Evolutionary conservation across 2,329 filamentous ascomycete genomes (phyloP).

Genomic region (Neofusicoccum kwambonambiense): DNA sequence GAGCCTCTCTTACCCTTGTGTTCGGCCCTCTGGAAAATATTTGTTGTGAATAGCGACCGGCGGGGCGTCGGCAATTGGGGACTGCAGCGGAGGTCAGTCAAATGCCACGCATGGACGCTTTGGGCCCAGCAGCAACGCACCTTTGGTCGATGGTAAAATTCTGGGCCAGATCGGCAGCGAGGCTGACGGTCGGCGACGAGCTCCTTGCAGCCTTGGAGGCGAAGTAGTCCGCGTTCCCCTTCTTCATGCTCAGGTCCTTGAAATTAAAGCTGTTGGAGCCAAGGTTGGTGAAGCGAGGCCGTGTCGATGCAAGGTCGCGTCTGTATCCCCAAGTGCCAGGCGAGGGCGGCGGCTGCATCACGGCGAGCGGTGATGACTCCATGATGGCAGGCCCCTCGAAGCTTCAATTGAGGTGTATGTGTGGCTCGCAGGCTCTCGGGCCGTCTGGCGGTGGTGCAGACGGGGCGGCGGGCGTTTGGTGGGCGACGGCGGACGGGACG

Average conservation of each 20-base stretch:
- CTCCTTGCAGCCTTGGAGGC: slow-evolving; percentile 72
- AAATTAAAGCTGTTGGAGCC: slow-evolving; percentile 72
- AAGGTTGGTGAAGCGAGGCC: slow-evolving; percentile 53
- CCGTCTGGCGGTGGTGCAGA: slow-evolving; percentile 2
- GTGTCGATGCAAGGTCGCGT: slow-evolving; percentile 55
- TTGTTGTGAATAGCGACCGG: slow-evolving; percentile 77
- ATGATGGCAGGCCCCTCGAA: slow-evolving; percentile 8
- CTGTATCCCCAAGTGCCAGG: slow-evolving; percentile 63
- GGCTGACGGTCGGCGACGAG: slow-evolving; percentile 85
- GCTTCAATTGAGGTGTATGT: slow-evolving; percentile 14
- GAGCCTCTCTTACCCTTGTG: slow-evolving; percentile 55
- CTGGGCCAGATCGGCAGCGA: slow-evolving; percentile 91
- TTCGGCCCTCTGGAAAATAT: slow-evolving; percentile 61
- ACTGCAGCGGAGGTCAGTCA: slow-evolving; percentile 55
- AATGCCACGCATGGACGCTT: slow-evolving; percentile 22
- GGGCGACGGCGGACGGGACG: background rate
- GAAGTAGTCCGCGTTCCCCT: slow-evolving; percentile 76
- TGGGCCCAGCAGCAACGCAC: slow-evolving; percentile 52
- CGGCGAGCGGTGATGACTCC: slow-evolving; percentile 85
- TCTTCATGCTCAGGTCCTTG: slow-evolving; percentile 69
- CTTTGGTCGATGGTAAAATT: slow-evolving; percentile 97
- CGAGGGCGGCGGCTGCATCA: slow-evolving; percentile 75
- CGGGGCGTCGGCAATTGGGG: slow-evolving; percentile 80
- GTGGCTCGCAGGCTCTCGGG: slow-evolving; percentile 2
- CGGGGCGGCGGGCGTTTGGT: background rate